Evolutionary conservation across 768 basidiomycete species (phyloP).

Genomic region (Glaciozyma antarctica): DNA sequence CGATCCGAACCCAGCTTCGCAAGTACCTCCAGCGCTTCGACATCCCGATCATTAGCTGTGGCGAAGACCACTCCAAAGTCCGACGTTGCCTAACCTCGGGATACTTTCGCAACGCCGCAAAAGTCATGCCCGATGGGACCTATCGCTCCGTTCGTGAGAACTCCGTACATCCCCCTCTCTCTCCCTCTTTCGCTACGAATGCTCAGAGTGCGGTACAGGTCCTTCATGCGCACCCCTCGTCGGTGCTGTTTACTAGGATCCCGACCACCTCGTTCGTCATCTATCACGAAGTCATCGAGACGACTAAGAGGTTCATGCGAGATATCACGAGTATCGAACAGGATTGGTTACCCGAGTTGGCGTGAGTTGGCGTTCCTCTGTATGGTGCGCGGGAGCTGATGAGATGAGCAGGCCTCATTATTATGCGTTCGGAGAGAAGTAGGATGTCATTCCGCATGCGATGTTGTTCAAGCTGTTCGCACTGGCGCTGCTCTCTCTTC

Average conservation of each 20-base stretch:
- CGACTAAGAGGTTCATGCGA: constrained; percentile 86
- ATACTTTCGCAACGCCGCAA: constrained; percentile 87
- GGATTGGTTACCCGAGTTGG: constrained; percentile 62
- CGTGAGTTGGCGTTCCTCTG: constrained; percentile 17
- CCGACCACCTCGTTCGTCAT: constrained; percentile 87
- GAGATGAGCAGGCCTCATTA: constrained; percentile 19
- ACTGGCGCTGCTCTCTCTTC: no score
- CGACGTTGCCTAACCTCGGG: constrained; percentile 83
- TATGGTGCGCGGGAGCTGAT: background rate
- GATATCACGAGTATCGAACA: constrained; percentile 89
- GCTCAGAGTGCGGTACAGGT: constrained; percentile 45
- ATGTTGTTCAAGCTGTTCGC: no score
- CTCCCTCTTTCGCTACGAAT: background rate
- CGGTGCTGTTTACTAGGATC: constrained; percentile 85
- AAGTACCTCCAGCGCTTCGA: constrained; percentile 90
- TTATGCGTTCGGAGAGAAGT: constrained; percentile 17
- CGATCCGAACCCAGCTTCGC: constrained; percentile 86
- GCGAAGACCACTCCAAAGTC: constrained; percentile 70
- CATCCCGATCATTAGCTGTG: constrained; percentile 69
- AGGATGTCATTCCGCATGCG: background rate
- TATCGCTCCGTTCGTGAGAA: constrained; percentile 81
- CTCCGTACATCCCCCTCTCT: constrained; percentile 48
- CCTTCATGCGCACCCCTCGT: constrained; percentile 83
- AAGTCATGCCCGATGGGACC: constrained; percentile 85
- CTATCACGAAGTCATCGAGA: constrained; percentile 56